Evolutionary conservation across 495 filamentous ascomycete species (phyloP).

Genomic region (Talaromyces trachyspermus): DNA sequence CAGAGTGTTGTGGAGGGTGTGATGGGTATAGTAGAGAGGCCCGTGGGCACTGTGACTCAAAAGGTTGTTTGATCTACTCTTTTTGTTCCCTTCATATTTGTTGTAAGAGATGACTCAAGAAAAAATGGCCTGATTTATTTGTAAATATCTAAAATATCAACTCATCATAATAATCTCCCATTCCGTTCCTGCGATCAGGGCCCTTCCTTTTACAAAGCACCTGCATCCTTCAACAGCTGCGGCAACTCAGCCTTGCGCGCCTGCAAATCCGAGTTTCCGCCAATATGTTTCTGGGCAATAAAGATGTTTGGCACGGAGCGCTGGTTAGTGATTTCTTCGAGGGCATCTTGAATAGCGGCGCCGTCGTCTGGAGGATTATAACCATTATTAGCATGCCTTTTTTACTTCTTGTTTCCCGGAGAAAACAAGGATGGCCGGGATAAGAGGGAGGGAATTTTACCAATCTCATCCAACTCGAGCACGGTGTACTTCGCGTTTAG

Average conservation of each 20-base stretch:
- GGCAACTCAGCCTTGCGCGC: slow-evolving; percentile 49
- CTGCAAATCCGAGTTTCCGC: slow-evolving; percentile 93
- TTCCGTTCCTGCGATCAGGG: neutral
- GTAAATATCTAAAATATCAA: too few relatives aligned
- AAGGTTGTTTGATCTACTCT: slow-evolving; percentile 46
- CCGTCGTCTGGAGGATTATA: slow-evolving; percentile 56
- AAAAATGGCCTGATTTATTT: too few relatives aligned
- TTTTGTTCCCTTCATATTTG: slow-evolving; percentile 13
- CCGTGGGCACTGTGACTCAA: slow-evolving; percentile 75
- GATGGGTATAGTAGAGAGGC: slow-evolving; percentile 80
- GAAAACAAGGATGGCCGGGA: slow-evolving; percentile 1
- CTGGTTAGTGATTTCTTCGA: slow-evolving; percentile 73
- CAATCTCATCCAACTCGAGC: slow-evolving; percentile 79
- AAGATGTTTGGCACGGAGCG: slow-evolving; percentile 91
- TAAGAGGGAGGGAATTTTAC: slow-evolving; percentile 33
- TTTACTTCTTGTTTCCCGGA: neutral
- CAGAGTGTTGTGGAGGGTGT: slow-evolving; percentile 79
- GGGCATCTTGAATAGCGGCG: slow-evolving; percentile 71
- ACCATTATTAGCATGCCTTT: neutral
- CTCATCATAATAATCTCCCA: neutral
- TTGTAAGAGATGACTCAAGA: slow-evolving; percentile 5
- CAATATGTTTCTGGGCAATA: slow-evolving; percentile 85
- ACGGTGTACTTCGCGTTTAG: slow-evolving; percentile 63
- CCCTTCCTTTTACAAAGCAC: slow-evolving; percentile 43
- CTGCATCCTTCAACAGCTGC: slow-evolving; percentile 54